Conservation (phyloP, 2,329 filamentous ascomycete species). For the Epichloe uncinata region DNA sequence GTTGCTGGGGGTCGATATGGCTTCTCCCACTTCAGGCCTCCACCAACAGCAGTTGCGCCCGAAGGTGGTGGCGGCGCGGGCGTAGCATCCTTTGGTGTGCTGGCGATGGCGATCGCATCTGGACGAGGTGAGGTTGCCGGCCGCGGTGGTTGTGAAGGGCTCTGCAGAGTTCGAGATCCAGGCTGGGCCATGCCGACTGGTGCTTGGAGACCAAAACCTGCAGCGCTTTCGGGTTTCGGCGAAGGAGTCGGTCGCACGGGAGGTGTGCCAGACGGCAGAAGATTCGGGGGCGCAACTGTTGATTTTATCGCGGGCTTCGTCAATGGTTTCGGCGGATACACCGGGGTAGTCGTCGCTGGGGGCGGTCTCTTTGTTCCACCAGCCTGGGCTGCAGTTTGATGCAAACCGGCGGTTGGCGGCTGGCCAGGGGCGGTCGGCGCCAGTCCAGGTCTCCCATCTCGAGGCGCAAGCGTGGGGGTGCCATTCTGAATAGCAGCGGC, state of each 20-base stretch:
- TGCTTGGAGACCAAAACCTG: conserved; percentile 23
- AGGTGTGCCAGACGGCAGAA: conserved; percentile 15
- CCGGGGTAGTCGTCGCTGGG: conserved; percentile 19
- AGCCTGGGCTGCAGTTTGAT: conserved; percentile 7
- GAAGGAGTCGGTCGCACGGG: conserved; percentile 16
- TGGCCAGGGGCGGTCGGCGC: neutral
- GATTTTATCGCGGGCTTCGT: conserved; percentile 11
- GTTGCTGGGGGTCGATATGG: conserved; percentile 24
- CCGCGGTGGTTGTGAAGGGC: conserved; percentile 18
- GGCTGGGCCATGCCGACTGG: conserved; percentile 20
- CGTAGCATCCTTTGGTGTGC: conserved; percentile 17
- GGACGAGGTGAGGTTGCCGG: conserved; percentile 21
- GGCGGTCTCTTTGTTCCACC: conserved; percentile 14
- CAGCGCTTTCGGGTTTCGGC: conserved; percentile 17
- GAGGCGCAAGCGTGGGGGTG: conserved; percentile 18
- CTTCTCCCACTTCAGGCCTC: conserved; percentile 28
- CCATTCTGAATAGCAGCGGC: conserved; percentile 21
- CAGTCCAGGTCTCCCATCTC: conserved; percentile 17
- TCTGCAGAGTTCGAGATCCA: conserved; percentile 19
- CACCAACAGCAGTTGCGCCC: neutral
- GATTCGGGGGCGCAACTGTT: conserved; percentile 17
- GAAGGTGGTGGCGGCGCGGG: conserved; percentile 4
- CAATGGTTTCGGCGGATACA: conserved; percentile 22
- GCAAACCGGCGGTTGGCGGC: conserved; percentile 4
- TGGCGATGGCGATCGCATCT: conserved; percentile 12